Evolutionary conservation across 495 filamentous ascomycete species (phyloP), one percentile per base, ranked within the genome.

Genomic region (Aspergillus cavernicola): DNA sequence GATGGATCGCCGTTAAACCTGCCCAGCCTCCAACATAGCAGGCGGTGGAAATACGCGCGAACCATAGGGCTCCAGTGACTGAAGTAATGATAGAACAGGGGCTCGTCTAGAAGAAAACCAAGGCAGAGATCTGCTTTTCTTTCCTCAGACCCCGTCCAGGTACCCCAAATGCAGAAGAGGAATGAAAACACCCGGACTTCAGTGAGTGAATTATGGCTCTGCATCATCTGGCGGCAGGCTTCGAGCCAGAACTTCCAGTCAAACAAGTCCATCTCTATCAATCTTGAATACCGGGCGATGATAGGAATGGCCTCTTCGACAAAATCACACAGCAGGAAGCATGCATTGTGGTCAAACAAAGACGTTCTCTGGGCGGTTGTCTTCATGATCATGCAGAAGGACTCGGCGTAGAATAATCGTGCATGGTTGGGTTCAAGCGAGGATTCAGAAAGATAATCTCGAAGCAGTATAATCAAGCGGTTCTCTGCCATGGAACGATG

Each of bases 41-140:
- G 66, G 32, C 93, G 89, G 83, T 96, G 93, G 63, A 85, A 97
- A 68, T 97, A 98, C 15, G 91, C 88, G 54, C 93, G 82, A 23
- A 96, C 91, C 93, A 98, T 97, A 1, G 93, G 93, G 69, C 92
- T 97, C 93, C 93, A 98, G 65, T 97, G 90, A 63, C 85, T 91
- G 72, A 98, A 98, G 57, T 90, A 84, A 51, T 81, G 84, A 42
- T 89, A 83, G 66, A 97, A 97, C 13, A 85, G 75, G 33, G 86
- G 78, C 55, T 87, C 84, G 20, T 83, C 77, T n/a, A 98, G 63
- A 26, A 98, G 72, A 78, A 95, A 95, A 15, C 85, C 85, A 2
- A 89, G 58, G 62, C 90, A 96, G 19, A 96, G 65, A 8, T 75
- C 68, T 22, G 82, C 77, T 66, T 93, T 95, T 43, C 89, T 80